Percentiles rank a stretch among this genome's conserved stretches.
Conservation (phyloP, 2,329 filamentous ascomycete species). For the Raffaelea arxii region DNA sequence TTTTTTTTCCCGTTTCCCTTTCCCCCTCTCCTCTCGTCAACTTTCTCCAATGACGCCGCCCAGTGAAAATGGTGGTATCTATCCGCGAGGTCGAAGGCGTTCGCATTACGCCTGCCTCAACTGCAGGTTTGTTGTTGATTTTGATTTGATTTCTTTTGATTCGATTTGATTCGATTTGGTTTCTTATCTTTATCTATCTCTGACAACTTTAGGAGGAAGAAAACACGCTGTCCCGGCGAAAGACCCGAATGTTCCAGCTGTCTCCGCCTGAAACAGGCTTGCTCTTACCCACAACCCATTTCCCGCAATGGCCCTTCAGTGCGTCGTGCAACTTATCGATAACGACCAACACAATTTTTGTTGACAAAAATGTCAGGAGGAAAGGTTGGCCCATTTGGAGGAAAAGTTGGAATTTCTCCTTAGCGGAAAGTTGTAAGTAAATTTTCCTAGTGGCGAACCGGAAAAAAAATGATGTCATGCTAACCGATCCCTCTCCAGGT, state of each 20-base stretch:
- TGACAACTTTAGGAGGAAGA: constrained; percentile 29
- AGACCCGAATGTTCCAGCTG: constrained; percentile 42
- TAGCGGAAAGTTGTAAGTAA: neutral
- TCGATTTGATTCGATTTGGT: neutral
- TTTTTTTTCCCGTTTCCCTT: neutral
- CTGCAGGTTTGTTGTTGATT: neutral
- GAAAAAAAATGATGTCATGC: neutral
- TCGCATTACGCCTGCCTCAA: neutral
- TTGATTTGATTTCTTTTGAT: neutral
- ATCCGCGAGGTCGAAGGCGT: neutral
- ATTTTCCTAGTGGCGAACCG: constrained; percentile 16
- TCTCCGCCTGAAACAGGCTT: constrained; percentile 33
- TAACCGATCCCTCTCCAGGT: neutral
- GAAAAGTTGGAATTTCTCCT: neutral
- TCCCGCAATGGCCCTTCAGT: neutral
- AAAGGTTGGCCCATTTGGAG: neutral
- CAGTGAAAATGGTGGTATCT: neutral
- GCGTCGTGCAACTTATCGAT: no score
- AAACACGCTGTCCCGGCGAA: constrained; percentile 41
- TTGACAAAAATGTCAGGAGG: neutral
- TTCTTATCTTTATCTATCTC: neutral
- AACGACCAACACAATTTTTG: neutral
- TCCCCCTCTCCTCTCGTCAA: neutral
- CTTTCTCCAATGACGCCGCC: neutral
- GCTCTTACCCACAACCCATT: neutral